These are phyloP conservation scores for Grosmannia penicillata DNA, from an alignment of 2,329 filamentous ascomycete genomes.

Conservation along the genomic window DNA sequence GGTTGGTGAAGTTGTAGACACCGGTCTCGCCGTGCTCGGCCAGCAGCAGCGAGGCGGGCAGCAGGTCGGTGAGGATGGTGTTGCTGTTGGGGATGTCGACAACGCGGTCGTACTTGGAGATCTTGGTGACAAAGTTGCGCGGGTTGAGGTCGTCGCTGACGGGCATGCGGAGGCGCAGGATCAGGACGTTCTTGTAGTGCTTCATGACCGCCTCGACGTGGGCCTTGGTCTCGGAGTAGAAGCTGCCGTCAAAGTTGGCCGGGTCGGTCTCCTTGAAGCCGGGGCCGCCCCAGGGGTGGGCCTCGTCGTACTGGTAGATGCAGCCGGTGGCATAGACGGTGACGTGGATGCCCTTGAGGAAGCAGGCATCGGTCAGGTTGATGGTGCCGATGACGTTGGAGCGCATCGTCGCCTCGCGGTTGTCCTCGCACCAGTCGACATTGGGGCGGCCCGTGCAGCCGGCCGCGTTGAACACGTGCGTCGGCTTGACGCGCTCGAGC, in stretches of 20 bases:
- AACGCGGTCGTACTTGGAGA: constrained; percentile 47
- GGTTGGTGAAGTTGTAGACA: constrained; percentile 58
- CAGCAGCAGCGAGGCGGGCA: constrained; percentile 61
- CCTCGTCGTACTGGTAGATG: constrained; percentile 49
- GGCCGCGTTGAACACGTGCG: constrained; percentile 51
- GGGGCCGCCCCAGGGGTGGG: constrained; percentile 42
- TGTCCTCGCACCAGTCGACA: constrained; percentile 58
- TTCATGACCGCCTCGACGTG: constrained; percentile 52
- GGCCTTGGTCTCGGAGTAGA: constrained; percentile 53
- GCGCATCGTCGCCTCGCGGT: constrained; percentile 51
- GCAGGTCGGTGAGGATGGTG: constrained; percentile 48
- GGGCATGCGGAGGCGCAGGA: constrained; percentile 54
- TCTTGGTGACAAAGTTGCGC: constrained; percentile 57
- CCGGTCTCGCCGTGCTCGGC: constrained; percentile 80
- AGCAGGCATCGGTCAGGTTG: constrained; percentile 48
- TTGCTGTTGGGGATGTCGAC: constrained; percentile 57
- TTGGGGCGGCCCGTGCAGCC: constrained; percentile 53
- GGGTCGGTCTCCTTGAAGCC: constrained; percentile 47
- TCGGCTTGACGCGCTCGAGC: constrained; percentile 44
- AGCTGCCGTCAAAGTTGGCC: constrained; percentile 52
- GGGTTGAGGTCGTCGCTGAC: constrained; percentile 52
- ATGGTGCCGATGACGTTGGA: constrained; percentile 53
- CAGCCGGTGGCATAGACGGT: constrained; percentile 56
- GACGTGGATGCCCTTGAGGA: constrained; percentile 40
- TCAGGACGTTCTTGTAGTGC: constrained; percentile 44